Base-by-base conservation (phyloP, 2,329 filamentous ascomycete genomes). In the Calonectria henricotiae region DNA sequence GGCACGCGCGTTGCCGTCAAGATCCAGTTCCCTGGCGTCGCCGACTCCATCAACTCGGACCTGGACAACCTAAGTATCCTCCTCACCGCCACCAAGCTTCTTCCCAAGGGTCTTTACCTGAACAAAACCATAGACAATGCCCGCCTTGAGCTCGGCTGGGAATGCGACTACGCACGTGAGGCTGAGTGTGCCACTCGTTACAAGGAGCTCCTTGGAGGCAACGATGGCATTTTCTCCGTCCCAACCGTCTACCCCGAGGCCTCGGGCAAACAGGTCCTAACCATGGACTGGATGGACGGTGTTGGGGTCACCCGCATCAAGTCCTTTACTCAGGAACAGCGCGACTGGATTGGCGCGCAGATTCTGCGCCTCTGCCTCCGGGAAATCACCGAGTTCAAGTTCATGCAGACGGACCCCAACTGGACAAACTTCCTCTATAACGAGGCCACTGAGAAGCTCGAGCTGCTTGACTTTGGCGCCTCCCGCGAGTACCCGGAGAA, bases 391-490 rank as follows among this genome's bases (percentile, higher is more conserved):
- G 94, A 98, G 82, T 98, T 98, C 89, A 91, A 88, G 71, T 98
- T 97, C 85, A 99, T 99, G 96, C 96, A 99, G 84, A 99, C 96
- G 5, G 96, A 99, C 80, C 96, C 96, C 46, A 99, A 99, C 86
- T 99, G 96, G 96, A 98, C 96, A 39, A 99, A 99, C 83, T 99
- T 99, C 82, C 87, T 98, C 23, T 99, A 94, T 86, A 96, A 98
- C 77, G 85, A 90, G 1, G 77, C 85, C 23, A 90, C 88, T 4
- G 85, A 90, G 76, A 93, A 91, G 79, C 91, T 99, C 15, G 95
- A 98, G 82, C 89, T 99, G 1, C 91, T 99, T 63, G 97, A 99
- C 83, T 99, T 99, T 82, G 96, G 96, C 69, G 96, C 96, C 41
- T 95, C 93, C 23, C 89, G 96, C 77, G 96, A 95, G 75, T 99